Evolutionary conservation across 2,329 filamentous ascomycete genomes (phyloP).

Genomic region (Zalaria sp.): DNA sequence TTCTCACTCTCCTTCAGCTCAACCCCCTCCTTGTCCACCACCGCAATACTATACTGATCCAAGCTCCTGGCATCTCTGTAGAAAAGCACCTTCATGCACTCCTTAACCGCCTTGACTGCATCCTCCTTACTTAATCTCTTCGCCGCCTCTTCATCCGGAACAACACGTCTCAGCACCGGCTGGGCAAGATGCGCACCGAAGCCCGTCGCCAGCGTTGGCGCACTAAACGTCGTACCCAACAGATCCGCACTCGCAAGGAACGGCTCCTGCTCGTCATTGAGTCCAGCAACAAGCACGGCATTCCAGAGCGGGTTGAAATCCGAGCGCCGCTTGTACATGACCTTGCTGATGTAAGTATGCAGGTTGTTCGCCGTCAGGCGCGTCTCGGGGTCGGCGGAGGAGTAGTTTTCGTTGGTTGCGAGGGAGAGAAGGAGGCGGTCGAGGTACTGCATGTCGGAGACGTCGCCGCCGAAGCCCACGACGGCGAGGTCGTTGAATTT

Average conservation of each 20-base stretch:
- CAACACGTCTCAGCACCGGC: conserved; percentile 72
- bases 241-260: conserved; percentile 89
- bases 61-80: conserved; percentile 91
- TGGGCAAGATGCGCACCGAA: conserved; percentile 88
- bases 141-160: conserved; percentile 70
- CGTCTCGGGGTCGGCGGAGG: conserved; percentile 22
- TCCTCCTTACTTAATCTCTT: conserved; percentile 59
- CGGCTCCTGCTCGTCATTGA: conserved; percentile 65
- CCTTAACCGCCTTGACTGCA: conserved; percentile 67
- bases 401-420: conserved; percentile 80
- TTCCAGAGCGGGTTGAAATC: conserved; percentile 99
- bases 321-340: conserved; percentile 87
- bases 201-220: conserved; percentile 81
- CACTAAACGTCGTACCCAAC: conserved; percentile 79
- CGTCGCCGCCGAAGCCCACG: conserved; percentile 89
- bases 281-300: conserved; percentile 76
- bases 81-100: conserved; percentile 97
- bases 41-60: conserved; percentile 81
- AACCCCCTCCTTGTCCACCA: conserved; percentile 75
- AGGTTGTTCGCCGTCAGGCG: conserved; percentile 79
- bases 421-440: conserved; percentile 81
- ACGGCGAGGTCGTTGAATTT: conserved; percentile 73
- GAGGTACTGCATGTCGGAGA: conserved; percentile 98
- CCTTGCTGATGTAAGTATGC: conserved; percentile 90
- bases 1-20: conserved; percentile 73